Base-by-base conservation (phyloP, 73 alveolate genomes). In the Uronychia setigera region DNA sequence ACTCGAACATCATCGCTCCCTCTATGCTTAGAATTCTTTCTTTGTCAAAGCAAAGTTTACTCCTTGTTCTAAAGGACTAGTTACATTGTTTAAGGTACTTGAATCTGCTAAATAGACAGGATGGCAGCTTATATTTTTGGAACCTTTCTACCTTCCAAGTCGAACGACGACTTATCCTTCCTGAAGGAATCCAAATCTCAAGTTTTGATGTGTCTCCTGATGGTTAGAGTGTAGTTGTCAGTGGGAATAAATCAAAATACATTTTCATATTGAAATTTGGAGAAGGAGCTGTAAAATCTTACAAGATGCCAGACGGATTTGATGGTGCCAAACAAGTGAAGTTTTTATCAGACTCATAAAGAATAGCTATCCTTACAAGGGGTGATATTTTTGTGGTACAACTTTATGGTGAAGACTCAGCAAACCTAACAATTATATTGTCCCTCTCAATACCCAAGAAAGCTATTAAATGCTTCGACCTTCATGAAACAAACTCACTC, bases 111-210 rank as follows among this genome's bases (percentile, higher is more conserved):
- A 46, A 46, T 46, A 46, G n/a, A 11, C 67, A 46, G 79, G 91
- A 85, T 85, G 91, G 81, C 1, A 84, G 77, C 57, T 1, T 85
- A 1, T 32, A 46, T n/a, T 32, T 34, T 30, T 85, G 91, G 91
- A 58, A 75, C 32, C 75, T 85, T n/a, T 85, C 76, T 32, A 59
- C 75, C 0, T 57, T 33, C 33, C 33, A 75, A 1, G 91, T 67
- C 14, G 13, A 58, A 11, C 14, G 46, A 78, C 1, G 77, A 77
- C 26, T 29, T 5, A 34, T 28, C n/a, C 35, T 85, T n/a, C 57
- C 57, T 11, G n/a, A 5, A 46, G n/a, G 19, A 19, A 46, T 46
- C 67, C 19, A 5, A 46, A 19, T 19, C 19, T 46, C 67, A 5
- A 11, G n/a, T 19, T 46, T 46, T 19, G 67, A 46, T 46, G 67